phyloP scores from a whole-genome alignment of 331 rosid species.

The Pyrus hybrid region DNA sequence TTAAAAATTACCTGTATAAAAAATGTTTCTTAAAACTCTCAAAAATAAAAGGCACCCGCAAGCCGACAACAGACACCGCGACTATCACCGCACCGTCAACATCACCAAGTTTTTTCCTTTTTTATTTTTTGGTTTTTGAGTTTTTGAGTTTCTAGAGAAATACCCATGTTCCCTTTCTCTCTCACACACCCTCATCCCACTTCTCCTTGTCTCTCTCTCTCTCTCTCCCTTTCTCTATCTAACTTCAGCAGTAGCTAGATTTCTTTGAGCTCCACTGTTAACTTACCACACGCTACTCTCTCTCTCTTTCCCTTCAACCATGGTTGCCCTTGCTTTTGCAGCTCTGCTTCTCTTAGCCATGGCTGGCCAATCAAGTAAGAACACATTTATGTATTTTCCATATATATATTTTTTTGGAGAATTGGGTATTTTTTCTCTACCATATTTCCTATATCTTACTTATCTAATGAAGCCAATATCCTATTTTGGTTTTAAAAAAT shows the following conservation, averaged over 20 bases:
- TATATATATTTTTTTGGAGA: background rate
- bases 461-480: background rate
- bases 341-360: conserved; percentile 51
- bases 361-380: conserved; percentile 55
- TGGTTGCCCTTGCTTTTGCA: conserved; percentile 43
- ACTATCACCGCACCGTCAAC: conserved; percentile 23
- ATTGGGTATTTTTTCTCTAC: background rate
- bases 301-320: conserved; percentile 18
- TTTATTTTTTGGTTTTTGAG: background rate
- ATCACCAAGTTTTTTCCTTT: background rate
- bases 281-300: background rate
- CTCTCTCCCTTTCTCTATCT: background rate
- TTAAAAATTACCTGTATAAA: fast-evolving
- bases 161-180: background rate
- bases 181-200: conserved; percentile 2
- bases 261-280: background rate
- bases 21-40: background rate
- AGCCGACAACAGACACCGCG: conserved; percentile 37
- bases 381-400: background rate
- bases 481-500: background rate
- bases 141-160: conserved; percentile 15
- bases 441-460: background rate
- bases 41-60: conserved; percentile 7
- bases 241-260: background rate
- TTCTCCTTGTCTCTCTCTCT: background rate